Conservation (phyloP, 345 rosid genomes). For the Eucalyptus leucophloia region DNA sequence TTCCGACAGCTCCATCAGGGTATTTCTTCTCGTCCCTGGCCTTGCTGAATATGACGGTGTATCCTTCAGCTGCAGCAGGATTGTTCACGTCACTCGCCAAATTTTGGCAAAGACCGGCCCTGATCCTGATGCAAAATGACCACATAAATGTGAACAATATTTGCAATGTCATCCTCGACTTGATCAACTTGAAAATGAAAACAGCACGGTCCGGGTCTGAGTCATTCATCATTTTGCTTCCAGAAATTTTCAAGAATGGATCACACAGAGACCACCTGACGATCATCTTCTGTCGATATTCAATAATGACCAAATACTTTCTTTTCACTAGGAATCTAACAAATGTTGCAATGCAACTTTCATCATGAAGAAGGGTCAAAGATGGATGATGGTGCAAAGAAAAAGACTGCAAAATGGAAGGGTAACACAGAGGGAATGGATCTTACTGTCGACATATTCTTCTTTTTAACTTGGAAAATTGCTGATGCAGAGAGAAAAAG, state of each 20-base stretch:
- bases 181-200: not conserved
- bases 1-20: slow-evolving; percentile 13
- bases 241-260: not conserved
- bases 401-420: not conserved
- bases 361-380: not conserved
- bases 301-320: not conserved
- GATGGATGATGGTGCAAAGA: not conserved
- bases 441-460: slow-evolving; percentile 11
- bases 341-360: not conserved
- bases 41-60: slow-evolving; percentile 58
- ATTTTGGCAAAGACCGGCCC: slow-evolving; percentile 56
- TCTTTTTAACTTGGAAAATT: not conserved
- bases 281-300: not conserved
- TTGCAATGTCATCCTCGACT: not conserved
- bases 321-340: not conserved
- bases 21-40: slow-evolving; percentile 58
- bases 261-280: not conserved
- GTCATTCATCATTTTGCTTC: not conserved
- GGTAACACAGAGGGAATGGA: not conserved
- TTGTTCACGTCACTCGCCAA: slow-evolving; percentile 71
- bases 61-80: slow-evolving; percentile 71
- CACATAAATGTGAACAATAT: not conserved
- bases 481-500: not conserved
- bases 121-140: slow-evolving; percentile 19
- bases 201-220: not conserved